Base-by-base conservation (phyloP, 176 grass and related monocot genomes). In the Ensete ventricosum region DNA sequence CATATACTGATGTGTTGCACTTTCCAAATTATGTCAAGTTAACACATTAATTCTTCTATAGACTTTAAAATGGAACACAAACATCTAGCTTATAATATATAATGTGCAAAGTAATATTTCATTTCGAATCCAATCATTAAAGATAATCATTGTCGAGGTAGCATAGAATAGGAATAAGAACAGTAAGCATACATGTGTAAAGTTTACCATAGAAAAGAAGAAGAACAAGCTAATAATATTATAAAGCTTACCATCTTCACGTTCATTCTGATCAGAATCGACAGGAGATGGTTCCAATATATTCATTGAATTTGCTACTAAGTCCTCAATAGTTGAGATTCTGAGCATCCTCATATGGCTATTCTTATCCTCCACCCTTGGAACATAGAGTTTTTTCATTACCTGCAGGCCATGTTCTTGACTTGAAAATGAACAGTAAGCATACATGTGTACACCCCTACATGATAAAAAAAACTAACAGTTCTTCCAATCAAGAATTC, bases 291-390 rank as follows among this genome's bases (percentile, higher is more conserved):
- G 90, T 73, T 99, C 95, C 78, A 99, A 43, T 77, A 99, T 99
- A 24, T 99, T 94, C 95, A 99, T 94, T 64, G 90, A 94, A 89
- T 91, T 94, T 64, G 85, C 81, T 71, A 94, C 62, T 54, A 99
- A 82, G 81, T 99, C 90, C 73, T 91, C 75, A 78, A 87, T 87
- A 55, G 83, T 77, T 27, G 88, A 92, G 55, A 99, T 94, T 85
- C 82, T 93, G 64, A 94, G 63, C 90, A 94, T 99, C 78, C 82
- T 69, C 95, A 99, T 99, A 78, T 99, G 83, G 59, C 90, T 87
- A 80, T 99, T 94, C 72, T 89, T 99, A 80, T 99, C 90, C 74
- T 99, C 95, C 29, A 99, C 84, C 27, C 88, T 71, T 85, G 90
- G 95, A 72, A 94, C 95, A 84, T 99, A 94, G 69, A 99, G 70